These are phyloP conservation scores for Inonotus hispidus DNA, from an alignment of 1,284 basidiomycete species.

Conservation along the genomic window DNA sequence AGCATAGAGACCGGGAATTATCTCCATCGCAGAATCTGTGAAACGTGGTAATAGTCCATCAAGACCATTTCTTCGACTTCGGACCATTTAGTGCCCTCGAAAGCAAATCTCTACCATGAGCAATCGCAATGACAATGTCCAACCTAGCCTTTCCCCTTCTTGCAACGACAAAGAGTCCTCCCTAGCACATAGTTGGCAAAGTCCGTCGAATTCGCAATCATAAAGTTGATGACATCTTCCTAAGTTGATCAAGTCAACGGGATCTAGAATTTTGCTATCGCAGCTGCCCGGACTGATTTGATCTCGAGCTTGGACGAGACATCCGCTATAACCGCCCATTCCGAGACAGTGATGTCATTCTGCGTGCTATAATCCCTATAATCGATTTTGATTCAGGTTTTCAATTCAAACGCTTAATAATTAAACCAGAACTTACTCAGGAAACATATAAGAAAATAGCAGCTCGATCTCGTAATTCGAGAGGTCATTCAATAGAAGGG, in stretches of 20 bases:
- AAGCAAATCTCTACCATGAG: neutral
- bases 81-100: neutral
- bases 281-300: neutral
- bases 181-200: neutral
- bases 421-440: neutral
- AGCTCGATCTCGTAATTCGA: neutral
- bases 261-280: neutral
- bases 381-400: no score
- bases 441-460: neutral
- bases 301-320: neutral
- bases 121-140: neutral
- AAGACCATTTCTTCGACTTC: neutral
- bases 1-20: no score
- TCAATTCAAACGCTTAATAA: no score
- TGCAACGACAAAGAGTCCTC: constrained; percentile 1
- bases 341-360: neutral
- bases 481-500: neutral
- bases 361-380: neutral
- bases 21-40: no score
- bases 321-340: neutral
- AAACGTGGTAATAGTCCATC: no score
- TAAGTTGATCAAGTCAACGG: neutral
- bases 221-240: neutral
- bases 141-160: constrained; percentile 6
- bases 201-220: neutral